Evolutionary conservation across 768 basidiomycete species (phyloP).

Genomic region (Pholiota molesta): DNA sequence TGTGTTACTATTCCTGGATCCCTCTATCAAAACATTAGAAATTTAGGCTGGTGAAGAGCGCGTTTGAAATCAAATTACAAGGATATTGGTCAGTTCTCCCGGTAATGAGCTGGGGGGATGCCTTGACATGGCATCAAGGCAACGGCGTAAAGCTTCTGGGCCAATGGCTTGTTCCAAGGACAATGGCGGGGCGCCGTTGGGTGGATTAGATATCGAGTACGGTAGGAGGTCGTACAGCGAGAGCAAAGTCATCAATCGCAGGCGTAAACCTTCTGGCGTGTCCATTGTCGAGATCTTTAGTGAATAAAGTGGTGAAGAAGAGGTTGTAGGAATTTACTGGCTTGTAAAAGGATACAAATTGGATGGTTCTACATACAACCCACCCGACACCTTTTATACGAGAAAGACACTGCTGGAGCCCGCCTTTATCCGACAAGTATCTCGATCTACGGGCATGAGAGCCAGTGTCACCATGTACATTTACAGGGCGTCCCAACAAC

Average conservation of each 20-base stretch:
- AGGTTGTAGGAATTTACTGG: neutral
- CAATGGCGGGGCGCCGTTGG: constrained; percentile 25
- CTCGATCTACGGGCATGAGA: constrained; percentile 3
- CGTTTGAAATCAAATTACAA: constrained; percentile 12
- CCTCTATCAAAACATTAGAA: constrained; percentile 5
- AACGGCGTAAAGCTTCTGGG: constrained; percentile 26
- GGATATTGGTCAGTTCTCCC: constrained; percentile 18
- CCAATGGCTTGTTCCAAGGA: constrained; percentile 30
- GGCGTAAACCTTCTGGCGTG: constrained; percentile 24
- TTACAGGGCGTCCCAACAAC: constrained; percentile 5
- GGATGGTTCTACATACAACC: neutral
- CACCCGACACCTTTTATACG: constrained; percentile 1
- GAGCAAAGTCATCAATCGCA: constrained; percentile 32
- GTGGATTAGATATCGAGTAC: constrained; percentile 33
- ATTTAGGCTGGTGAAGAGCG: neutral
- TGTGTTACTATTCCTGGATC: constrained; percentile 6
- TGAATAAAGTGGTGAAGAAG: neutral
- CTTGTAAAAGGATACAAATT: neutral
- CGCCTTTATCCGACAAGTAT: neutral
- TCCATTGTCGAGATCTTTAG: constrained; percentile 9
- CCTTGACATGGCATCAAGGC: constrained; percentile 24
- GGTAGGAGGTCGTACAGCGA: constrained; percentile 35
- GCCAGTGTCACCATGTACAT: neutral
- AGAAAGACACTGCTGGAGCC: neutral
- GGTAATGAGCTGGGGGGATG: constrained; percentile 14